These are phyloP conservation scores for Suhomyces tanzawaensis DNA, from an alignment of 805 yeast genomes.

Conservation along the genomic window DNA sequence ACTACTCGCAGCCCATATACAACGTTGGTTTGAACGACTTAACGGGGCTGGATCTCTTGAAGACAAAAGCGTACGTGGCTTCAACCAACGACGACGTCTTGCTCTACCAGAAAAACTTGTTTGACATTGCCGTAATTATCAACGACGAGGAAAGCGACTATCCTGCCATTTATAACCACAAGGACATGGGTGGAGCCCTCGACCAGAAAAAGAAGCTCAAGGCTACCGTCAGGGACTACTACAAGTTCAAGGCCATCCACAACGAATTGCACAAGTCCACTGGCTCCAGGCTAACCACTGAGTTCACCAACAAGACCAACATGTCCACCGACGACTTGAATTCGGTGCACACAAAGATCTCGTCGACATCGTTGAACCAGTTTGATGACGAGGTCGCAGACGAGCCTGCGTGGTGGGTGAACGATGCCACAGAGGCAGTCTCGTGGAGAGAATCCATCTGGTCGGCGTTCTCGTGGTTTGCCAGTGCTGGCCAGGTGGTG, in stretches of 20 bases:
- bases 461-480: slow-evolving; percentile 84
- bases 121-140: slow-evolving; percentile 43
- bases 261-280: slow-evolving; percentile 11
- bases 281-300: not conserved
- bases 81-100: slow-evolving; percentile 67
- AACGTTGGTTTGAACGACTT: slow-evolving; percentile 61
- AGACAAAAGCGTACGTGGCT: slow-evolving; percentile 48
- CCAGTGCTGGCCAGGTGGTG: slow-evolving; percentile 66
- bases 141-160: slow-evolving; percentile 11
- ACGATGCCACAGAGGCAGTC: slow-evolving; percentile 43
- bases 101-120: slow-evolving; percentile 49
- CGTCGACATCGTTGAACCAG: slow-evolving; percentile 11
- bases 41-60: slow-evolving; percentile 20
- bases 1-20: slow-evolving; percentile 51
- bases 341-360: slow-evolving; percentile 29
- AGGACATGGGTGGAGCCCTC: slow-evolving; percentile 5
- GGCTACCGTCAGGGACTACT: slow-evolving; percentile 38
- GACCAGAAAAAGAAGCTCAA: slow-evolving; percentile 15
- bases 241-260: slow-evolving; percentile 34
- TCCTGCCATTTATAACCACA: slow-evolving; percentile 13
- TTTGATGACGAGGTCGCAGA: slow-evolving; percentile 6
- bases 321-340: slow-evolving; percentile 26
- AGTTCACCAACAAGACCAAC: slow-evolving; percentile 13
- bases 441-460: slow-evolving; percentile 60
- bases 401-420: slow-evolving; percentile 45